Conservation (phyloP, 164 flowering plant species). For the Taxillus chinensis region DNA sequence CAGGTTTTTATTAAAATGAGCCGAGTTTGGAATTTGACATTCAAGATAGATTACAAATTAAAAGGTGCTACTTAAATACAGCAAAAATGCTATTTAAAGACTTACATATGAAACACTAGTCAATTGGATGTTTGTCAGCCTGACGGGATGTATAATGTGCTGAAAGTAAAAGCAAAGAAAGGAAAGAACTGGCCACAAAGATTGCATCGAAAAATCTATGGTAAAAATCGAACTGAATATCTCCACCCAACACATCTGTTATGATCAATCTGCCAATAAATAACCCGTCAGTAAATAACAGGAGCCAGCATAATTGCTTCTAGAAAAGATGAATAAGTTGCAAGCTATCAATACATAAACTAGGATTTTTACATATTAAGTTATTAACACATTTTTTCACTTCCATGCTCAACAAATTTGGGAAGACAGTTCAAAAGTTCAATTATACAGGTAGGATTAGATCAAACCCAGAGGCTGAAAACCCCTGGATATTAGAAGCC, state of each 20-base stretch:
- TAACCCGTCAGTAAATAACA: background rate
- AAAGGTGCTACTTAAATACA: background rate
- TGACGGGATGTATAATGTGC: slow-evolving; percentile 95
- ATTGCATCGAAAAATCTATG: slow-evolving; percentile 98
- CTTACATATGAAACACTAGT: slow-evolving; percentile 20
- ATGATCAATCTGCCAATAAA: slow-evolving; percentile 66
- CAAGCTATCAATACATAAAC: no score
- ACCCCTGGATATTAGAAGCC: no score
- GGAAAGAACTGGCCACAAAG: slow-evolving; percentile 96
- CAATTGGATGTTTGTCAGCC: slow-evolving; percentile 91
- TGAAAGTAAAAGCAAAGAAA: slow-evolving; percentile 86
- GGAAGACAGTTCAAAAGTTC: no score
- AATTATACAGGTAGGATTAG: no score
- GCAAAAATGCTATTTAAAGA: background rate
- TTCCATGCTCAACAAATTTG: no score
- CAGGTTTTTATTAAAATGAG: no score
- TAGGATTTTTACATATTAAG: no score
- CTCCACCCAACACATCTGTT: slow-evolving; percentile 93
- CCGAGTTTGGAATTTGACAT: no score
- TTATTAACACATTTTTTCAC: no score
- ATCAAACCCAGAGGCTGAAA: no score
- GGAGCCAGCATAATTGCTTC: background rate
- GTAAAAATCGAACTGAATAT: slow-evolving; percentile 94
- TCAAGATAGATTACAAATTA: background rate
- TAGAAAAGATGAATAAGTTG: no score